Evolutionary conservation across 140 eudicot species (phyloP).

Genomic region (Stevia rebaudiana): DNA sequence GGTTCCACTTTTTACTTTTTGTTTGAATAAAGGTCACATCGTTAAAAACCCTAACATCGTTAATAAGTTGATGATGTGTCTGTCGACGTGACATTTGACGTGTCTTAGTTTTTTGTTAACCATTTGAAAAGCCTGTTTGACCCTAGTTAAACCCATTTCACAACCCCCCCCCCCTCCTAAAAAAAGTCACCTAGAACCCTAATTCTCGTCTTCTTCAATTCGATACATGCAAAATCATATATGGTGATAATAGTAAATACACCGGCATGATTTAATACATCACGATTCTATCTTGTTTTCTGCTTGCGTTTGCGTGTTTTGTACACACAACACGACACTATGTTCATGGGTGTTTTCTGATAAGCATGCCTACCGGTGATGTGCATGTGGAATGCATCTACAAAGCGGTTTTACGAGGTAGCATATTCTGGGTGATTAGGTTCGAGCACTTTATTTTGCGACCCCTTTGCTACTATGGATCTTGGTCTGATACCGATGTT

Average conservation of each 20-base stretch:
- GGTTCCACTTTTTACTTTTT: too few relatives aligned
- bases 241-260: slow-evolving; percentile 51
- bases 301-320: slow-evolving; percentile 66
- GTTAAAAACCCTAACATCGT: too few relatives aligned
- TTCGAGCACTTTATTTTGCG: slow-evolving; percentile 67
- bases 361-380: slow-evolving; percentile 61
- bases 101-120: too few relatives aligned
- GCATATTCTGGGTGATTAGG: slow-evolving; percentile 56
- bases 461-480: slow-evolving; percentile 57
- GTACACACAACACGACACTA: slow-evolving; percentile 55
- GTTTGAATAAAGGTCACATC: too few relatives aligned
- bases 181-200: too few relatives aligned
- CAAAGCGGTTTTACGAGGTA: slow-evolving; percentile 47
- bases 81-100: too few relatives aligned
- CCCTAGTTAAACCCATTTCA: too few relatives aligned
- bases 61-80: too few relatives aligned
- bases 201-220: too few relatives aligned
- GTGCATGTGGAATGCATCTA: slow-evolving; percentile 25
- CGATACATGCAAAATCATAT: slow-evolving; percentile 32
- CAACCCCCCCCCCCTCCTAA: too few relatives aligned
- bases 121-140: too few relatives aligned
- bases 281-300: slow-evolving; percentile 44
- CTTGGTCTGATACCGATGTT: slow-evolving; percentile 90
- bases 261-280: slow-evolving; percentile 51
- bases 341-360: slow-evolving; percentile 56